Conservation (phyloP, 192 early-diverging fungal species). For the Podila epigama region DNA sequence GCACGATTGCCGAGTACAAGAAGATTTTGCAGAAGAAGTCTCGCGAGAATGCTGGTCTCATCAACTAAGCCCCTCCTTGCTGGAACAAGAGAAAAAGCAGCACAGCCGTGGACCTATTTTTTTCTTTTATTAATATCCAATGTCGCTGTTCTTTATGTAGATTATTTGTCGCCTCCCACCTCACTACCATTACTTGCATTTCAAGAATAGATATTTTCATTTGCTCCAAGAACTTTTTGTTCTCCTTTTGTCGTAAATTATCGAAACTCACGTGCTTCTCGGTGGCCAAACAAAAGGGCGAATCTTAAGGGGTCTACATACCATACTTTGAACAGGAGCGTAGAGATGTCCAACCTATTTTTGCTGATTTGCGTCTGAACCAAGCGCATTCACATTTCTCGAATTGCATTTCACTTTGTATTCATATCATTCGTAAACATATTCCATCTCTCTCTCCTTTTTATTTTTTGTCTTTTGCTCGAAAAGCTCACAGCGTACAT, state of each 20-base stretch:
- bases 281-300: neutral
- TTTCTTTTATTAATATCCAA: neutral
- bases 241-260: too few species aligned
- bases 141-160: neutral
- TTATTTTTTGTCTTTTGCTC: neutral
- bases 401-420: neutral
- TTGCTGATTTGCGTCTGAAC: neutral
- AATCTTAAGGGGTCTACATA: neutral
- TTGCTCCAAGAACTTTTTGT: neutral
- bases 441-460: neutral
- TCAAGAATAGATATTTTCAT: neutral
- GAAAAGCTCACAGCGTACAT: too few species aligned
- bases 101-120: neutral
- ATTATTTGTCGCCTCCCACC: neutral
- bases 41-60: conserved; percentile 43
- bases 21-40: conserved; percentile 67
- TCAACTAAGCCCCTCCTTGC: conserved; percentile 23
- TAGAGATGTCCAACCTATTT: too few species aligned
- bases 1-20: conserved; percentile 93
- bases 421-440: neutral
- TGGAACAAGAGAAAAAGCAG: conserved; percentile 2
- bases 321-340: too few species aligned
- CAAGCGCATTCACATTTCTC: neutral
- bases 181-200: neutral
- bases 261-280: too few species aligned